Conservation (phyloP, 306 rosid species). For the Cucumis cinereus region DNA sequence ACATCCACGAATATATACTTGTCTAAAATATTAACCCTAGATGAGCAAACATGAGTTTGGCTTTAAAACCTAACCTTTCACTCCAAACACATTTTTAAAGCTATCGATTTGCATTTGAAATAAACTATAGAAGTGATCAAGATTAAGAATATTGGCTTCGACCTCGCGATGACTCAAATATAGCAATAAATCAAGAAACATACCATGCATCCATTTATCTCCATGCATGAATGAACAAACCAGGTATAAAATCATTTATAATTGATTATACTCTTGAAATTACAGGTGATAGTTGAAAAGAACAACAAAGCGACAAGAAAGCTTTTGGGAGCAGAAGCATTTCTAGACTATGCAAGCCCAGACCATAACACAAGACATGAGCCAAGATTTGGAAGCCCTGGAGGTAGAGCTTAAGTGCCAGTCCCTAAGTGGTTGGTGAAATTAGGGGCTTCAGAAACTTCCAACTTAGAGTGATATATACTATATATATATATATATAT, state of each 20-base stretch:
- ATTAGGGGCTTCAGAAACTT: not conserved
- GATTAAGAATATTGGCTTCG: not conserved
- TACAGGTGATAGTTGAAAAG: slow-evolving; percentile 9
- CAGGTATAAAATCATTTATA: not conserved
- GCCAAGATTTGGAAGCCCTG: slow-evolving; percentile 20
- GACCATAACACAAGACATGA: slow-evolving; percentile 13
- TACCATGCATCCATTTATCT: not conserved
- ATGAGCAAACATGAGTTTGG: not conserved
- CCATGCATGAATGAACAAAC: not conserved
- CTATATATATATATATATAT: too few relatives aligned
- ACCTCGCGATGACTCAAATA: not conserved
- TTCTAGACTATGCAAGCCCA: slow-evolving; percentile 36
- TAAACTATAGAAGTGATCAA: not conserved
- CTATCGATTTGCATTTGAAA: not conserved
- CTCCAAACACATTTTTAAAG: not conserved
- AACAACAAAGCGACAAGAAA: slow-evolving; percentile 21
- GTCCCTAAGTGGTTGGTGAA: not conserved
- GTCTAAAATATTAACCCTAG: not conserved
- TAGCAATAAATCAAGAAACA: not conserved
- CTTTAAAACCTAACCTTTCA: not conserved
- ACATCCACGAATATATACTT: too few relatives aligned
- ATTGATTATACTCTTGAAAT: not conserved
- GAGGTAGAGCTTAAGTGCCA: slow-evolving; percentile 10
- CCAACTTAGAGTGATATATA: not conserved
- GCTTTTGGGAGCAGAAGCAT: slow-evolving; percentile 26